Base-by-base conservation (phyloP, 2,329 filamentous ascomycete species). In the Aspergillus sp. region DNA sequence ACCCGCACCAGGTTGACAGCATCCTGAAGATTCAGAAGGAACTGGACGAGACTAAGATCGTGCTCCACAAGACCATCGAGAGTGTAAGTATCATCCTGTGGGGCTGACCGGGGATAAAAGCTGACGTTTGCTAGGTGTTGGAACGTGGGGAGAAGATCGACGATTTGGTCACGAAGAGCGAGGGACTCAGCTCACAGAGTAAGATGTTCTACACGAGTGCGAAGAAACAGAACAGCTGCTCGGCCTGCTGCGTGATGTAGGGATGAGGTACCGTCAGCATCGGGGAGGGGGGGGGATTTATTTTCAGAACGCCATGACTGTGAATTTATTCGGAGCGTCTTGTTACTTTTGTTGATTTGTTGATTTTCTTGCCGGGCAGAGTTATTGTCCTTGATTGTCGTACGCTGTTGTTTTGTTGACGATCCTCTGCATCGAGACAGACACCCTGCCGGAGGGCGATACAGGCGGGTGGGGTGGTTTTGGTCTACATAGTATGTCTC, bases 141-240 rank as follows among this genome's bases (percentile, higher is more conserved):
- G 87, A 96, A 79, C 83, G 94, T 56, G 94, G 92, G 40, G 92
- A 97, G 83, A 97, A 96, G 82, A 90, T 99, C 62, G 93, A 97
- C 68, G 89, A 88, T 64, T 76, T 99, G 63, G 93, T 97, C 43
- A 86, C 87, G 59, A 97, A 97, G 84, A 95, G 90, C 66, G 90
- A 96, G 64, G 90, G 87, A 11, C 75, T 99, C 66, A 95, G 90
- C 74, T 83, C 85, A 46, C 89, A 94, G 79, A 96, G 90, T 77
- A 97, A 96, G 82, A 93, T 95, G 88, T 99, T 99, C 73, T 97
- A 97, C 73, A 90, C 81, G 40, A 54, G 24, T 79, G 87, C 87
- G 67, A 90, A 90, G 80, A 89, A 89, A 76, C 86, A 89, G 71
- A 90, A 90, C 74, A 50, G 47, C 47, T 50, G 47, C 19, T 42